phyloP scores from a whole-genome alignment of 257 asterid species.

The Apocynum venetum region DNA sequence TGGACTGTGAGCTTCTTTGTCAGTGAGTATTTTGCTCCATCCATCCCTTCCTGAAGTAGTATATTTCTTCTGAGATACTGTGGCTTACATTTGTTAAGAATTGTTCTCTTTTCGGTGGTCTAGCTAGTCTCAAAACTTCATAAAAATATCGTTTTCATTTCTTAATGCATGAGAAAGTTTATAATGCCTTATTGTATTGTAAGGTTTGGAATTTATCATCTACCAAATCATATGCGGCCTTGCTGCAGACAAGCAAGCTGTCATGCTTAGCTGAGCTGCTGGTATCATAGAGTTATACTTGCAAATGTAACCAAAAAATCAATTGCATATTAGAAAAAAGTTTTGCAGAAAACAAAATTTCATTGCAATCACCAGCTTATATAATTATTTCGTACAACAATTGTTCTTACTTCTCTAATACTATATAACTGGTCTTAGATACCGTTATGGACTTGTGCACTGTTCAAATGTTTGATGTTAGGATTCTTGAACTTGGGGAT shows the following conservation, averaged over 20 bases:
- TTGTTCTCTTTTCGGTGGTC: not conserved
- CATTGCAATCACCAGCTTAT: not conserved
- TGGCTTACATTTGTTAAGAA: not conserved
- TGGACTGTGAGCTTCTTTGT: conserved; percentile 85
- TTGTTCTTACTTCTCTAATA: not conserved
- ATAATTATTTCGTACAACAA: not conserved
- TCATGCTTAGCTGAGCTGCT: not conserved
- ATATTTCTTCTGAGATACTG: not conserved
- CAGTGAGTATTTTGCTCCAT: conserved; percentile 47
- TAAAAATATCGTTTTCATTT: not conserved
- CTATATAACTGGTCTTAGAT: not conserved
- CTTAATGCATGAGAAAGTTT: not conserved
- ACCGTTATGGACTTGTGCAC: not conserved
- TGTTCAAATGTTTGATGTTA: not conserved
- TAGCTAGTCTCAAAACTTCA: not conserved
- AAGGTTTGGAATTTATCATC: not conserved
- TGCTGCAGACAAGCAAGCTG: not conserved
- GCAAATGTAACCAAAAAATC: not conserved
- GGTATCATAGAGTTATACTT: not conserved
- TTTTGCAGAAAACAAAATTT: not conserved
- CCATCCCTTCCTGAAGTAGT: not conserved
- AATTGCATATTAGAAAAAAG: not conserved
- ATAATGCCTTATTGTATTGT: not conserved
- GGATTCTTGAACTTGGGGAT: not conserved
- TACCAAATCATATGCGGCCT: not conserved